Evolutionary conservation across 805 yeast species (phyloP), one percentile per base, ranked within the genome.

Genomic region (Schizosaccharomyces cryophilus): DNA sequence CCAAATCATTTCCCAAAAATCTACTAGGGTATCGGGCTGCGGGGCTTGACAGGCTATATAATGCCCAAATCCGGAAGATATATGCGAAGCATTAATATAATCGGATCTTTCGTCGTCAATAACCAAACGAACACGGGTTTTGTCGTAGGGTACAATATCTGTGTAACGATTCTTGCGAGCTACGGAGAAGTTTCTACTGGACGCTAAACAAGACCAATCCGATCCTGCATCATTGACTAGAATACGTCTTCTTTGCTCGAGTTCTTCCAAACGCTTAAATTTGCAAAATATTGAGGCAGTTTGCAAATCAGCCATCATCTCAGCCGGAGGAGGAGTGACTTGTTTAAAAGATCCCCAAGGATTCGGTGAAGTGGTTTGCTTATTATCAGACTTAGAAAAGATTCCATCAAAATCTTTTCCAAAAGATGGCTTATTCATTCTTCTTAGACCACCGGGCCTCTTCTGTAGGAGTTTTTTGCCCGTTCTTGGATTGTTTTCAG

Each of bases 21-120:
- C 96, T 29, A 81, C 81, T 58, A 85, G 78, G 0, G 98, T 87
- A 42, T 80, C 81, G 0, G 75, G 75, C 62, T 90, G 71, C 2
- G 98, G 98, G 2, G 95, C 98, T 68, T 90, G 98, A 0, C 96
- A 82, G 0, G 96, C 97, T 66, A 90, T 88, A 67, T 84, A 85
- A 51, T 77, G 76, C 48, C 69, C 66, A 13, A 64, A 64, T 66
- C 68, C 66, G 66, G 78, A 66, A 64, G 64, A 58, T 42, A 86
- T 71, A 70, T 83, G 85, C 58, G 87, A 84, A 0, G 96, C 98
- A 71, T 89, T 89, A 66, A 89, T 85, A 69, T 90, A 89, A 68
- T 82, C 87, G 61, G 73, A 69, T 56, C 59, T 26, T 29, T 17
- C 35, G 9, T 51, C 31, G 11, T 17, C 11, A 21, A 7, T 5